Evolutionary conservation across 495 filamentous ascomycete species (phyloP).

Genomic region (Paragyromitra xinjiangensis): DNA sequence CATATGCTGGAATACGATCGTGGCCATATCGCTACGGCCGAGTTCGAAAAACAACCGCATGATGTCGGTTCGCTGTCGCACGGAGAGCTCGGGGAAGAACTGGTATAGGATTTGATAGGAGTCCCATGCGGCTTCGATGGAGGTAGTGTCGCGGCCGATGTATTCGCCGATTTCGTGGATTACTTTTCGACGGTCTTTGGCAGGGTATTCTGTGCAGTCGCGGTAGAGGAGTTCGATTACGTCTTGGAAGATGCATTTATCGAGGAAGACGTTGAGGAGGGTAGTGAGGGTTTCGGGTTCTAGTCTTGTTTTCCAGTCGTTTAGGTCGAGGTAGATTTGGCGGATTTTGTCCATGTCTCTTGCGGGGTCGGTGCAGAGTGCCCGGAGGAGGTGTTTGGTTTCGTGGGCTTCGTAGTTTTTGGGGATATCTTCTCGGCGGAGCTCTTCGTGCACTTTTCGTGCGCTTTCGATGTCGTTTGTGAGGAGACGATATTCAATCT

Average conservation of each 20-base stretch:
- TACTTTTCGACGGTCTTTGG: conserved; percentile 69
- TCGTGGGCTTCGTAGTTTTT: conserved; percentile 35
- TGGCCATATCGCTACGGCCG: conserved; percentile 79
- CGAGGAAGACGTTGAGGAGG: conserved; percentile 74
- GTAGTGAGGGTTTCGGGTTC: conserved; percentile 75
- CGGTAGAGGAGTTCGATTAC: conserved; percentile 79
- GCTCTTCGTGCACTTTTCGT: conserved; percentile 67
- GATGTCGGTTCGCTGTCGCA: conserved; percentile 69
- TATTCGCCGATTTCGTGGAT: conserved; percentile 71
- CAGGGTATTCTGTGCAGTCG: conserved; percentile 68
- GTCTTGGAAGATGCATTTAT: conserved; percentile 75
- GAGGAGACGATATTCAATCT: conserved; percentile 76
- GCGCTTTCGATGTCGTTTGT: conserved; percentile 74
- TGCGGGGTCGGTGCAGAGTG: conserved; percentile 68
- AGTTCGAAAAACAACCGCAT: conserved; percentile 87
- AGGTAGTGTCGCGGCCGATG: conserved; percentile 69
- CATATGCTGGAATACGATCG: conserved; percentile 89
- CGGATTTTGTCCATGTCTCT: conserved; percentile 73
- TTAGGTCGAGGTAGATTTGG: conserved; percentile 76
- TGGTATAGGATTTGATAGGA: conserved; percentile 78
- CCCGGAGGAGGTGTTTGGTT: conserved; percentile 64
- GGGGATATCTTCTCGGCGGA: conserved; percentile 58
- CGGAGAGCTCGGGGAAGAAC: conserved; percentile 77
- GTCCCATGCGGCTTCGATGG: conserved; percentile 75
- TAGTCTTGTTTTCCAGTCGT: conserved; percentile 72